phyloP scores from a whole-genome alignment of 106 monocot genomes.

The Dendrobium catenatum region DNA sequence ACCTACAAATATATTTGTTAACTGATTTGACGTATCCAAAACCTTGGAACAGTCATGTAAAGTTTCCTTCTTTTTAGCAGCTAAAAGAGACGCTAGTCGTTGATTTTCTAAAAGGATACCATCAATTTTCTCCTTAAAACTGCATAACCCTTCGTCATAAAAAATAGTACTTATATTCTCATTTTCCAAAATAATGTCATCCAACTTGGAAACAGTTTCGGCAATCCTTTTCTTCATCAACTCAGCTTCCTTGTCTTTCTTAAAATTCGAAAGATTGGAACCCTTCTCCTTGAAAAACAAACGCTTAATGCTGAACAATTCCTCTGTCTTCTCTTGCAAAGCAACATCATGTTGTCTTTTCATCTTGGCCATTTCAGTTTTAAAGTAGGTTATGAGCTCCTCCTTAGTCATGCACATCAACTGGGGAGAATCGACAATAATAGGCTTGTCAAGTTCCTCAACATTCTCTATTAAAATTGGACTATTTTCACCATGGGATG shows the following conservation, averaged over 20 bases:
- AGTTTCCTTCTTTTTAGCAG: constrained; percentile 25
- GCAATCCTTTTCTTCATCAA: constrained; percentile 44
- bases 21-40: constrained; percentile 17
- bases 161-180: constrained; percentile 9
- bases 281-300: constrained; percentile 54
- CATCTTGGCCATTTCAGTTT: constrained; percentile 44
- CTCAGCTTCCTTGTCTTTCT: constrained; percentile 55
- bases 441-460: constrained; percentile 6
- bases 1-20: constrained; percentile 17
- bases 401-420: constrained; percentile 42
- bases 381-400: constrained; percentile 40
- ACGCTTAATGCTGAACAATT: constrained; percentile 56
- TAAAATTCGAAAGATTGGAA: constrained; percentile 27
- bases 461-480: constrained; percentile 10
- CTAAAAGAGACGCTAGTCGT: constrained; percentile 17
- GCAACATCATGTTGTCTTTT: constrained; percentile 65
- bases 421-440: constrained; percentile 15
- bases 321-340: constrained; percentile 70
- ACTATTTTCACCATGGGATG: constrained; percentile 9
- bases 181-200: constrained; percentile 37
- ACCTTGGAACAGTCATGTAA: constrained; percentile 9
- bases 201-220: constrained; percentile 41
- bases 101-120: constrained; percentile 22
- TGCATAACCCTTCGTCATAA: constrained; percentile 8
- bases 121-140: constrained; percentile 22